phyloP scores from a whole-genome alignment of 306 rosid genomes.

The Rubus parviflorus region DNA sequence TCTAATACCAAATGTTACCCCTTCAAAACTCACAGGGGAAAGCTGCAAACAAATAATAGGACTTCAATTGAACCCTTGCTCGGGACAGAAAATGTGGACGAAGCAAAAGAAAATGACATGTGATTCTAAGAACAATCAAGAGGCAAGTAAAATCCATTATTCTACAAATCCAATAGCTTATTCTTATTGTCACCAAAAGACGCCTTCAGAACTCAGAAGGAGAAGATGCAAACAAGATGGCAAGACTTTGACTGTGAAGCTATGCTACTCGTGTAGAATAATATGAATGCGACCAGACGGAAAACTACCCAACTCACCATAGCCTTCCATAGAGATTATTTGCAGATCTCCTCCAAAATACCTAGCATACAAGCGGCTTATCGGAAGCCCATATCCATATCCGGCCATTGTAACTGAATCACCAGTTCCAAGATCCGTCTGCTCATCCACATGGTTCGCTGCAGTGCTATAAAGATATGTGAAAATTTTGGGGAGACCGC shows the following conservation, averaged over 20 bases:
- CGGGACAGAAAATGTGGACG: neutral
- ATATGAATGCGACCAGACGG: neutral
- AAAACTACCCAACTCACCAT: slow-evolving; percentile 51
- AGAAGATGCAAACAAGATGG: neutral
- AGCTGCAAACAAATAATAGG: neutral
- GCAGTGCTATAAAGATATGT: slow-evolving; percentile 97
- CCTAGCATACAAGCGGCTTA: slow-evolving; percentile 81
- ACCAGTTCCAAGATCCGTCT: slow-evolving; percentile 53
- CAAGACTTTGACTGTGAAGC: neutral
- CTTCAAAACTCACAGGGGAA: neutral
- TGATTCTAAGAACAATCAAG: neutral
- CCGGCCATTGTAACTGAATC: slow-evolving; percentile 87
- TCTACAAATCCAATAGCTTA: neutral
- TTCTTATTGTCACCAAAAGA: neutral
- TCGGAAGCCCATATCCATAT: slow-evolving; percentile 89
- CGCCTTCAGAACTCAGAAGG: neutral
- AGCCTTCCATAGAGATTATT: slow-evolving; percentile 92
- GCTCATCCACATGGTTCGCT: slow-evolving; percentile 68
- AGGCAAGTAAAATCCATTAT: neutral
- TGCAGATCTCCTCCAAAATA: slow-evolving; percentile 94
- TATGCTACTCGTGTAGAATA: neutral
- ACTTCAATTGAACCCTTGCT: neutral
- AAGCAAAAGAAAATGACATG: neutral
- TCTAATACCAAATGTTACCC: neutral
- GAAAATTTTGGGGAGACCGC: slow-evolving; percentile 76